Conservation (phyloP, 2,329 filamentous ascomycete genomes). For the Anthostomella pinea region DNA sequence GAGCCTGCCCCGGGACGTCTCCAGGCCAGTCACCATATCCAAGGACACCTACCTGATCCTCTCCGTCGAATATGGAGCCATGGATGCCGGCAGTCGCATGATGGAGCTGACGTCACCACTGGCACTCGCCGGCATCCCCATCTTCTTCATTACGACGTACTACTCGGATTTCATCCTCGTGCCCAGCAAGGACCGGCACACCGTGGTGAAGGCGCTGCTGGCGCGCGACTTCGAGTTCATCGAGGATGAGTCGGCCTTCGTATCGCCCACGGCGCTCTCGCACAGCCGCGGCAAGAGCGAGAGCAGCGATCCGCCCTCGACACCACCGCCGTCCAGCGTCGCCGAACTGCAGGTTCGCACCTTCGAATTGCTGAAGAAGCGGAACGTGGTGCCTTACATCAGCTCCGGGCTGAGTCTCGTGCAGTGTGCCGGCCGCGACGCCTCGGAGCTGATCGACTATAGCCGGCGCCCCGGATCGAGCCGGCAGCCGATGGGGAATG, state of each 20-base stretch:
- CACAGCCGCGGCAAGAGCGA: slow-evolving; percentile 34
- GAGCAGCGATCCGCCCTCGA: slow-evolving; percentile 52
- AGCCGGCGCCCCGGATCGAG: slow-evolving; percentile 31
- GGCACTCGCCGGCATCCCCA: slow-evolving; percentile 87
- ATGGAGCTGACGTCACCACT: slow-evolving; percentile 88
- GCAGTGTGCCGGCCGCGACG: slow-evolving; percentile 71
- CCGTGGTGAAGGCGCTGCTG: slow-evolving; percentile 74
- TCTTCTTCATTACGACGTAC: slow-evolving; percentile 98
- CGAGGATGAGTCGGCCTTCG: slow-evolving; percentile 65
- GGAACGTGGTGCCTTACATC: slow-evolving; percentile 70
- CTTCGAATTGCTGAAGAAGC: slow-evolving; percentile 76
- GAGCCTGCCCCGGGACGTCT: slow-evolving; percentile 53
- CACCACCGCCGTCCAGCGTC: slow-evolving; percentile 74
- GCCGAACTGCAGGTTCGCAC: slow-evolving; percentile 79
- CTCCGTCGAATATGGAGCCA: slow-evolving; percentile 83
- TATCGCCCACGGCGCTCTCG: slow-evolving; percentile 46
- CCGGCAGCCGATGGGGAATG: slow-evolving; percentile 37
- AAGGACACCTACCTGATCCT: slow-evolving; percentile 83
- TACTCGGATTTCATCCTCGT: slow-evolving; percentile 97
- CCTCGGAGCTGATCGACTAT: slow-evolving; percentile 40
- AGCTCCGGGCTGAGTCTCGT: slow-evolving; percentile 68
- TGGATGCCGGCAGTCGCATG: slow-evolving; percentile 88
- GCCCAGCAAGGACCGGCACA: slow-evolving; percentile 68
- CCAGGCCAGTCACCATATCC: slow-evolving; percentile 66
- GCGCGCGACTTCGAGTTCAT: slow-evolving; percentile 82